Conservation (phyloP, 805 yeast species). For the Starmerella apis region DNA sequence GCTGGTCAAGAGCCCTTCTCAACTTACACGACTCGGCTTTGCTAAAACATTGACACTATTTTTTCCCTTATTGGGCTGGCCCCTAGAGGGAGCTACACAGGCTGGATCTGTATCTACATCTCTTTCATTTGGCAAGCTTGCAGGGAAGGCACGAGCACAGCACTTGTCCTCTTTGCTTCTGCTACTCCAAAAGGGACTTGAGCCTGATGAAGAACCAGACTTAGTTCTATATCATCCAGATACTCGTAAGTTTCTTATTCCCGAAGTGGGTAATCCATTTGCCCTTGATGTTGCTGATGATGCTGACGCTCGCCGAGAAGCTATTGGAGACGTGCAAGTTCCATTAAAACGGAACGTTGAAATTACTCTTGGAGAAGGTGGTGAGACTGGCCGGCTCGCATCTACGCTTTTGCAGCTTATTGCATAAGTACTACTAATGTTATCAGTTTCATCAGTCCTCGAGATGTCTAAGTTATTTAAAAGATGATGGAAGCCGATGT, state of each 20-base stretch:
- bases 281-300: conserved; percentile 24
- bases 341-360: conserved; percentile 17
- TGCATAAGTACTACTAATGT: too few relatives aligned
- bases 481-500: too few relatives aligned
- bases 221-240: conserved; percentile 17
- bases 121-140: conserved; percentile 23
- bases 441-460: too few relatives aligned
- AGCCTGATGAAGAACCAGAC: conserved; percentile 2
- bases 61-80: conserved; percentile 69
- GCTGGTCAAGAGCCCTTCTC: conserved; percentile 32
- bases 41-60: conserved; percentile 42
- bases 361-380: conserved; percentile 14
- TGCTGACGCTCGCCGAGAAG: conserved; percentile 24
- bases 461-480: too few relatives aligned
- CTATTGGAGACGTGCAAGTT: conserved; percentile 6
- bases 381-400: conserved; percentile 18
- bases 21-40: conserved; percentile 23
- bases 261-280: conserved; percentile 20
- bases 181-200: conserved; percentile 21
- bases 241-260: conserved; percentile 16
- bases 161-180: conserved; percentile 23
- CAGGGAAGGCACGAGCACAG: conserved; percentile 23
- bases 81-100: conserved; percentile 14
- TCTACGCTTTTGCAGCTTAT: background rate
- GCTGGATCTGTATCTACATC: conserved; percentile 21